A percentile compares a stretch with the other conserved stretches of the same genome.
phyloP scores from a whole-genome alignment of 371 early-diverging fungal genomes.

The Saksenaea vasiformis region DNA sequence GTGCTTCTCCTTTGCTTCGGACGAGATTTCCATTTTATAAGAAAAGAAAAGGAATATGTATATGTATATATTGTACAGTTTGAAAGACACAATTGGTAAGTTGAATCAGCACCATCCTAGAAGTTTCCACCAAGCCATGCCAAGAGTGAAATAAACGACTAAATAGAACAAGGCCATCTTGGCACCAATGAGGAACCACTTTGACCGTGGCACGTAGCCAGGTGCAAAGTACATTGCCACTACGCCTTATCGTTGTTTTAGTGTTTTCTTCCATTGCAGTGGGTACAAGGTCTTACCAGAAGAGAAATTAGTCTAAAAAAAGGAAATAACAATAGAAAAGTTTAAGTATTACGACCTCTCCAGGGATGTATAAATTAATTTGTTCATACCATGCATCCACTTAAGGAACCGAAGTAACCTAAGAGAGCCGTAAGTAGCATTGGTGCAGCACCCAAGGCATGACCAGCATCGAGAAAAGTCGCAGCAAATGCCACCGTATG shows the following conservation, averaged over 20 bases:
- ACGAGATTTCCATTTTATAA: not conserved
- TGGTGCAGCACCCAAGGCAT: constrained; percentile 54
- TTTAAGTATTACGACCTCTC: not conserved
- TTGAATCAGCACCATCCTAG: constrained; percentile 57
- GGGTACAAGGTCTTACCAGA: constrained; percentile 6
- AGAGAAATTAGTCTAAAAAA: constrained; percentile 7
- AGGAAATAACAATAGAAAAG: not conserved
- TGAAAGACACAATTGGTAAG: not conserved
- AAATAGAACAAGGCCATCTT: constrained; percentile 48
- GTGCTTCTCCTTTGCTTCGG: not conserved
- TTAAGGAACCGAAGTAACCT: constrained; percentile 56
- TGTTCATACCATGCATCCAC: not conserved
- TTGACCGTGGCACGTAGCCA: constrained; percentile 49
- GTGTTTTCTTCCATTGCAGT: not conserved
- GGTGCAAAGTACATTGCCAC: constrained; percentile 58
- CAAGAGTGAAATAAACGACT: constrained; percentile 55
- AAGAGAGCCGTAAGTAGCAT: constrained; percentile 53
- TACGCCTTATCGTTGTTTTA: not conserved
- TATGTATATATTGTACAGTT: not conserved
- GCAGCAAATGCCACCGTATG: constrained; percentile 67
- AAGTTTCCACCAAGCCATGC: constrained; percentile 66
- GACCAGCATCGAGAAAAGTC: constrained; percentile 71
- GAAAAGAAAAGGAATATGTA: too few relatives aligned
- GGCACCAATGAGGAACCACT: constrained; percentile 61
- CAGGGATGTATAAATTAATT: not conserved